phyloP scores from a whole-genome alignment of 2,329 filamentous ascomycete species.

The Amauroascus verrucosus region DNA sequence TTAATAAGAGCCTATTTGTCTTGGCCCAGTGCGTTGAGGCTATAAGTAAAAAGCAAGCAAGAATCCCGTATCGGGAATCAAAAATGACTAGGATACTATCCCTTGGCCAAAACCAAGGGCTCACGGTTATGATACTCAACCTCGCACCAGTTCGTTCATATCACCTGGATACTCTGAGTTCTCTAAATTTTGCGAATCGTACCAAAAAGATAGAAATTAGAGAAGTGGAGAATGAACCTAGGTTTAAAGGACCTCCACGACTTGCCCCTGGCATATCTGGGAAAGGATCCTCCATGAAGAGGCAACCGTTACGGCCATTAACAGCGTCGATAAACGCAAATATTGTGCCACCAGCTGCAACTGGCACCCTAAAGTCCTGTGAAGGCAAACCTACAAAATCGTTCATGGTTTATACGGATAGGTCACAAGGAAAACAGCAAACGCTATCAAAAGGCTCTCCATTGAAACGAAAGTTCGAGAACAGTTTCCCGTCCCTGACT shows the following conservation, averaged over 20 bases:
- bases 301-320: conserved; percentile 71
- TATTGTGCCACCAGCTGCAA: conserved; percentile 45
- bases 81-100: conserved; percentile 96
- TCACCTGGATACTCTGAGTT: conserved; percentile 86
- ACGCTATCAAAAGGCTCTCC: conserved; percentile 36
- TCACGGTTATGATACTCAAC: conserved; percentile 95
- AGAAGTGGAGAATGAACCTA: conserved; percentile 89
- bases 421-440: conserved; percentile 38
- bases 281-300: conserved; percentile 38
- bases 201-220: conserved; percentile 94
- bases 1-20: conserved; percentile 95
- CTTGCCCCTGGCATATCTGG: conserved; percentile 28
- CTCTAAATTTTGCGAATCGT: conserved; percentile 85
- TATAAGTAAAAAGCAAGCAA: conserved; percentile 62
- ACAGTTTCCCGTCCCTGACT: conserved; percentile 19
- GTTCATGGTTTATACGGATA: conserved; percentile 80
- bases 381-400: conserved; percentile 66
- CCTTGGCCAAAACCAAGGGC: conserved; percentile 85
- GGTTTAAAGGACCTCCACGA: conserved; percentile 65
- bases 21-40: conserved; percentile 92
- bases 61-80: conserved; percentile 86
- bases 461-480: conserved; percentile 30
- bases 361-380: conserved; percentile 43
- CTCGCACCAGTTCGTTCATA: conserved; percentile 84
- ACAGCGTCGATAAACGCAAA: conserved; percentile 66